Evolutionary conservation across 768 basidiomycete genomes (phyloP).

Genomic region (Hemileccinum rubropunctum): DNA sequence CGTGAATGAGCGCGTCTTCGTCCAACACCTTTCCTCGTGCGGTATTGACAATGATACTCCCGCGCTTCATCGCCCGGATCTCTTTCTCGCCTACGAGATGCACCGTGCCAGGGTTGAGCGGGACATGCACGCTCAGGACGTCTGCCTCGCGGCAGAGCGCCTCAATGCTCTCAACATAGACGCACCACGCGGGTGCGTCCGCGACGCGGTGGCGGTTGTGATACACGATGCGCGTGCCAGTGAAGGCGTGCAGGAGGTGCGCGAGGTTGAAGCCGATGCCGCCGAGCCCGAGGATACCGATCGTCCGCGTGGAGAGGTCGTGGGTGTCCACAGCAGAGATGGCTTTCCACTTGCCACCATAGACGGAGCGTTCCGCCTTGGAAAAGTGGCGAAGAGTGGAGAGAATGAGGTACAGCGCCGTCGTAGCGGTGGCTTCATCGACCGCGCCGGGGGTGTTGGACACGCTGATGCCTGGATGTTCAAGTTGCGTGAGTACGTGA

Average conservation of each 20-base stretch:
- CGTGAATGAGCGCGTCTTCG: slow-evolving; percentile 81
- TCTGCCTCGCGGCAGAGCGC: slow-evolving; percentile 71
- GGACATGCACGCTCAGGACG: slow-evolving; percentile 84
- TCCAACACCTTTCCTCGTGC: slow-evolving; percentile 91
- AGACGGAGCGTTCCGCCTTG: slow-evolving; percentile 51
- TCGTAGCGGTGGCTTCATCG: slow-evolving; percentile 88
- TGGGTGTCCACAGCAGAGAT: slow-evolving; percentile 48
- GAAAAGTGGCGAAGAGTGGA: slow-evolving; percentile 75
- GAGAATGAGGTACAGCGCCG: slow-evolving; percentile 79
- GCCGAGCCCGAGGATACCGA: slow-evolving; percentile 74
- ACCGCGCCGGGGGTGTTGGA: slow-evolving; percentile 92
- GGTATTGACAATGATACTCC: slow-evolving; percentile 80
- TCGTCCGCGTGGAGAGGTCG: slow-evolving; percentile 65
- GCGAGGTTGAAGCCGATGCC: slow-evolving; percentile 74
- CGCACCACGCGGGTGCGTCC: slow-evolving; percentile 67
- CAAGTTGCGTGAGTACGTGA: background rate
- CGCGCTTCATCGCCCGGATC: slow-evolving; percentile 75
- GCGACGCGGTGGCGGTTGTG: slow-evolving; percentile 58
- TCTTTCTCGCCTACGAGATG: slow-evolving; percentile 71
- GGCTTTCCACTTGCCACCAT: slow-evolving; percentile 60
- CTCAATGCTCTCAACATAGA: slow-evolving; percentile 67
- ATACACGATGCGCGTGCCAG: slow-evolving; percentile 87
- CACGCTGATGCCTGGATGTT: slow-evolving; percentile 50
- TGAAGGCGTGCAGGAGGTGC: slow-evolving; percentile 73
- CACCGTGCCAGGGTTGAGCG: slow-evolving; percentile 70